Evolutionary conservation across 2,329 filamentous ascomycete species (phyloP), one percentile per base, ranked within the genome.

Genomic region (Ophiostoma quercus): DNA sequence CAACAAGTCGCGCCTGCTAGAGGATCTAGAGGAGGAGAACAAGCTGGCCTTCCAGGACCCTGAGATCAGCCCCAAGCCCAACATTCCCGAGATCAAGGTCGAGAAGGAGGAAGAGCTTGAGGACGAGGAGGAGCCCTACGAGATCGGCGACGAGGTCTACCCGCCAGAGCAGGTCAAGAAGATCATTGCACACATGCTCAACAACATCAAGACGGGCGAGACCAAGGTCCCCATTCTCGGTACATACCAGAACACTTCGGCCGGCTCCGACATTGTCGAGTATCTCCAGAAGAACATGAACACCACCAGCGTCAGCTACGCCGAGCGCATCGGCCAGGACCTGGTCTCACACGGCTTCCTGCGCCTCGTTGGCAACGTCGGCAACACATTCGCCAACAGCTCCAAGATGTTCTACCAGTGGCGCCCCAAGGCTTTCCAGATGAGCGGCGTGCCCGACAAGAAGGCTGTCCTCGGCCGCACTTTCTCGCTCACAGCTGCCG

Each of bases 361-460:
- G 76, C 89, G 95, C 68, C 84, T 99, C 68, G 88, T 99, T 72
- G 95, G 95, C 73, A 97, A 95, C 76, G 94, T 99, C 69, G 95
- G 95, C 72, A 98, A 87, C 80, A 92, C 90, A 0, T 99, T 99
- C 78, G 94, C 94, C 75, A 99, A 99, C 81, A 98, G 94, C 83
- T 97, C 94, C 73, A 92, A 91, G 80, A 91, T 98, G 88, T 94
- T 92, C 78, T 99, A 99, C 79, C 95, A 99, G 79, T 99, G 95
- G 95, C 90, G 92, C 69, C 88, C 94, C 8, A 96, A 92, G 81
- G 90, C 92, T 5, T 99, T 98, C 81, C 89, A 96, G 77, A 79
- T 95, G 70, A 89, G 92, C 34, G 94, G 94, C 29, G 84, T 97
- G 68, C 93, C 92, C 0, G 94, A 97, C 79, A 97, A 92, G 85